A percentile compares a stretch with the other conserved stretches of the same genome.
phyloP scores from a whole-genome alignment of 371 early-diverging fungal genomes.

The Mucor plumbeus region DNA sequence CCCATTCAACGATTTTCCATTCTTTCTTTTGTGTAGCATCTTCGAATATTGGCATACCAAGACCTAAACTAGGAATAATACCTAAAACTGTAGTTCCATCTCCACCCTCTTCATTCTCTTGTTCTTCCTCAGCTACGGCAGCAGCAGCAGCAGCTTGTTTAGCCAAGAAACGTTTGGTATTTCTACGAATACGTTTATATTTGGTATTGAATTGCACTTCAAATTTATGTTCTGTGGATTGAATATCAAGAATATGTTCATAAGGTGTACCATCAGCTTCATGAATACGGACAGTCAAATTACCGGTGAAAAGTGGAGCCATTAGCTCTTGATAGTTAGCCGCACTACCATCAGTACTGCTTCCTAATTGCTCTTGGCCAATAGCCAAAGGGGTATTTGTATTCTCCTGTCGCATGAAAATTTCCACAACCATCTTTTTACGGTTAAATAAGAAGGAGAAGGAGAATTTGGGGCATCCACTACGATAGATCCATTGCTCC shows the following conservation, averaged over 20 bases:
- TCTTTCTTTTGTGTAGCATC: conserved; percentile 72
- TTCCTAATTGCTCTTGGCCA: conserved; percentile 9
- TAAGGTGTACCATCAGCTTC: conserved; percentile 95
- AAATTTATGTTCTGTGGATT: conserved; percentile 73
- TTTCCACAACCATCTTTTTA: conserved; percentile 93
- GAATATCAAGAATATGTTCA: conserved; percentile 91
- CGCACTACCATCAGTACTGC: conserved; percentile 11
- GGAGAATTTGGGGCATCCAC: conserved; percentile 87
- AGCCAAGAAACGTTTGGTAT: conserved; percentile 80
- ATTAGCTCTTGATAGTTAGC: conserved; percentile 36
- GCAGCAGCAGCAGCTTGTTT: conserved; percentile 82
- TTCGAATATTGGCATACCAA: conserved; percentile 76
- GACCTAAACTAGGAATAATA: conserved; percentile 60
- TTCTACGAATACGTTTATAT: conserved; percentile 91
- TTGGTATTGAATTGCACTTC: conserved; percentile 96
- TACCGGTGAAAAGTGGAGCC: conserved; percentile 71
- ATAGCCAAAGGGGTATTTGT: conserved; percentile 59
- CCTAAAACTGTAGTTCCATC: conserved; percentile 49
- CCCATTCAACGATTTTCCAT: conserved; percentile 84
- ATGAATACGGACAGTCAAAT: conserved; percentile 88
- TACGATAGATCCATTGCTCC: conserved; percentile 92
- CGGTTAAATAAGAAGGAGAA: conserved; percentile 86
- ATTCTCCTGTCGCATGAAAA: conserved; percentile 83
- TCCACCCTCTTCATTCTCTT: conserved; percentile 62
- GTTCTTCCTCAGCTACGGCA: conserved; percentile 75